Conservation (phyloP, 768 basidiomycete genomes). For the Podaxis sp. region DNA sequence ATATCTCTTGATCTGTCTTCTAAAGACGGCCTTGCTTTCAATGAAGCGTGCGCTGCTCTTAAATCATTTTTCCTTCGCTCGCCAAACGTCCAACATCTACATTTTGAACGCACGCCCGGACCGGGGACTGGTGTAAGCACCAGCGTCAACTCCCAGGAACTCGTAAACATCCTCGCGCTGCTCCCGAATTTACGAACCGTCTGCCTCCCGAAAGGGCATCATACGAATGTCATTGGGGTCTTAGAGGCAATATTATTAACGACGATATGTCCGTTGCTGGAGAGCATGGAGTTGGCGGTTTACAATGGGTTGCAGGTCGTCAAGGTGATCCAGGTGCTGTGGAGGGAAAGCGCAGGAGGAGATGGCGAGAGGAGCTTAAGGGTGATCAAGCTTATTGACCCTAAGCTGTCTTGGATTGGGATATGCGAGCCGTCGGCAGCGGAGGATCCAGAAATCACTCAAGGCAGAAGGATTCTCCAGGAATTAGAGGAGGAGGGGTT, state of each 20-base stretch:
- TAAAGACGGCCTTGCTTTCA: slow-evolving; percentile 8
- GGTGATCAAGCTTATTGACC: slow-evolving; percentile 8
- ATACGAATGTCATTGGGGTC: slow-evolving; percentile 3
- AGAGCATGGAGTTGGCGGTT: slow-evolving; percentile 6
- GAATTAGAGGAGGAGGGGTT: slow-evolving; percentile 4
- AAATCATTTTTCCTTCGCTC: slow-evolving; percentile 12
- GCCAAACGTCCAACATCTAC: not conserved
- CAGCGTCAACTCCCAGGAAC: slow-evolving; percentile 13
- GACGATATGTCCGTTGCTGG: slow-evolving; percentile 3
- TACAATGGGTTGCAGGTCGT: slow-evolving; percentile 11
- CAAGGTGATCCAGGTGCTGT: slow-evolving; percentile 10
- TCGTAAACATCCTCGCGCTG: slow-evolving; percentile 8
- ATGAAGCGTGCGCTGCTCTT: slow-evolving; percentile 5
- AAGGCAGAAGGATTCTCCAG: not conserved
- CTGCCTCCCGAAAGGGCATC: slow-evolving; percentile 10
- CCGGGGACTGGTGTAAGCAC: slow-evolving; percentile 12
- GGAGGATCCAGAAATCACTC: slow-evolving; percentile 10
- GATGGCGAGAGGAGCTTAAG: not conserved
- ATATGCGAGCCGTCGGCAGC: slow-evolving; percentile 1
- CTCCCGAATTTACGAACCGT: slow-evolving; percentile 7
- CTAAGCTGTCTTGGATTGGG: slow-evolving; percentile 12
- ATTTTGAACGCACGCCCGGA: slow-evolving; percentile 6
- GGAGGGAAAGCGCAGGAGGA: not conserved
- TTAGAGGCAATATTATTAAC: slow-evolving; percentile 1
- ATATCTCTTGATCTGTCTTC: slow-evolving; percentile 7